A percentile compares a stretch with the other conserved stretches of the same genome.
These are phyloP conservation scores for Carex cristatella DNA, from an alignment of 176 grass and related monocot species.

Conservation along the genomic window DNA sequence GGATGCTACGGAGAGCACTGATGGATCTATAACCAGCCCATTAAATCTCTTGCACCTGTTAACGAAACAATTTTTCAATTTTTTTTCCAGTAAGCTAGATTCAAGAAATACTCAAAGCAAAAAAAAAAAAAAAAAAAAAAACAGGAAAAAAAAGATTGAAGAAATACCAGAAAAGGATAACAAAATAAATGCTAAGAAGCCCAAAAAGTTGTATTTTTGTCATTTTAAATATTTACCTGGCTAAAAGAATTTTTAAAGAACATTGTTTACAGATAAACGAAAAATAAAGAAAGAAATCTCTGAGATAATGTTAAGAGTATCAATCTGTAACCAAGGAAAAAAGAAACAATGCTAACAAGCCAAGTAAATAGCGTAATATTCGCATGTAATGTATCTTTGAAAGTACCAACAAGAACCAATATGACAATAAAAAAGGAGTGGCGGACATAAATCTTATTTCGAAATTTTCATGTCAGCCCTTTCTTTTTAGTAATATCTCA, in stretches of 20 bases:
- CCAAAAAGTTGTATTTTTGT: neutral
- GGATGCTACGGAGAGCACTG: constrained; percentile 13
- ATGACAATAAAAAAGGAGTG: neutral
- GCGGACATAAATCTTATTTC: neutral
- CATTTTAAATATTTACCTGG: neutral
- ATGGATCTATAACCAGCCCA: neutral
- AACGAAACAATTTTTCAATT: neutral
- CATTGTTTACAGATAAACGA: neutral
- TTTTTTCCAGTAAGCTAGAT: neutral
- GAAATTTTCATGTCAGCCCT: neutral
- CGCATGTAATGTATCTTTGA: neutral
- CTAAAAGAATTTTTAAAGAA: neutral
- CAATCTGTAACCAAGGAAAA: no score
- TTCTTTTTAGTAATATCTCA: neutral
- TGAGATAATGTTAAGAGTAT: neutral
- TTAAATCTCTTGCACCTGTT: constrained; percentile 35
- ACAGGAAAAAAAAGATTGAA: neutral
- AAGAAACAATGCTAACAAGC: neutral
- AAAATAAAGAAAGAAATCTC: neutral
- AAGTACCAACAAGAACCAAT: neutral
- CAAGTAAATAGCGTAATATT: neutral
- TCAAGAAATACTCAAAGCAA: neutral
- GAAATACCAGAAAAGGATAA: neutral
- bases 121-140: no score
- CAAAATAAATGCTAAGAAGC: neutral